A percentile compares a stretch with the other conserved stretches of the same genome.
Conservation (phyloP, 768 basidiomycete genomes). For the Collybiopsis confluens region DNA sequence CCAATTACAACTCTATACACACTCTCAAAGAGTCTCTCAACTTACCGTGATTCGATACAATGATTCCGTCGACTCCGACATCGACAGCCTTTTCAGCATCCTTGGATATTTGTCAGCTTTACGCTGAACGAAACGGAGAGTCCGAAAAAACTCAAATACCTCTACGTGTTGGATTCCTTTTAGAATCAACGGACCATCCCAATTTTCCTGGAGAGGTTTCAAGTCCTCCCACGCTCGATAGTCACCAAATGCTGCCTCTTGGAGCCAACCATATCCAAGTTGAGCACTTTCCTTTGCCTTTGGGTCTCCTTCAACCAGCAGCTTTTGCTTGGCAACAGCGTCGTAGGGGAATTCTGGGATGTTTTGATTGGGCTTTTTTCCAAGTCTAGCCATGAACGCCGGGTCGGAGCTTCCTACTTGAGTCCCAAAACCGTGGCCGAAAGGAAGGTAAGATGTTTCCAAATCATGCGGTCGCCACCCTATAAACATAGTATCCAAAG, state of each 20-base stretch:
- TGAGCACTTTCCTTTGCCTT: constrained; percentile 31
- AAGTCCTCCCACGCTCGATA: constrained; percentile 72
- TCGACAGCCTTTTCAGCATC: constrained; percentile 72
- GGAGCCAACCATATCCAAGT: constrained; percentile 61
- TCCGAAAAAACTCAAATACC: constrained; percentile 34
- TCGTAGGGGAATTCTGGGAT: constrained; percentile 56
- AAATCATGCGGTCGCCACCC: constrained; percentile 81
- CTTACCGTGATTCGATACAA: constrained; percentile 78
- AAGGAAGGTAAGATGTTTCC: constrained; percentile 59
- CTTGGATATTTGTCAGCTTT: constrained; percentile 15
- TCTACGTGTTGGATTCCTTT: constrained; percentile 72
- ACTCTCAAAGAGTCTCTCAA: not conserved
- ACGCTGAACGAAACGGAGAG: not conserved
- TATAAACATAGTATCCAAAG: constrained; percentile 67
- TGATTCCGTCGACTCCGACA: constrained; percentile 61
- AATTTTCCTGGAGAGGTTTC: constrained; percentile 61
- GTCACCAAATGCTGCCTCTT: constrained; percentile 56
- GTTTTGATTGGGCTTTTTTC: constrained; percentile 38
- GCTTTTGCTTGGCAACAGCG: constrained; percentile 38
- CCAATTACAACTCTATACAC: not conserved
- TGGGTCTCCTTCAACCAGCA: constrained; percentile 42
- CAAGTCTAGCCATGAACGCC: constrained; percentile 63
- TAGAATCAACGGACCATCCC: constrained; percentile 73
- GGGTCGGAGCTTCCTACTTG: constrained; percentile 74
- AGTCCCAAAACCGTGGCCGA: constrained; percentile 57